Evolutionary conservation across 768 basidiomycete species (phyloP), one percentile per base, ranked within the genome.

Genomic region (Macrocybe gigantea): DNA sequence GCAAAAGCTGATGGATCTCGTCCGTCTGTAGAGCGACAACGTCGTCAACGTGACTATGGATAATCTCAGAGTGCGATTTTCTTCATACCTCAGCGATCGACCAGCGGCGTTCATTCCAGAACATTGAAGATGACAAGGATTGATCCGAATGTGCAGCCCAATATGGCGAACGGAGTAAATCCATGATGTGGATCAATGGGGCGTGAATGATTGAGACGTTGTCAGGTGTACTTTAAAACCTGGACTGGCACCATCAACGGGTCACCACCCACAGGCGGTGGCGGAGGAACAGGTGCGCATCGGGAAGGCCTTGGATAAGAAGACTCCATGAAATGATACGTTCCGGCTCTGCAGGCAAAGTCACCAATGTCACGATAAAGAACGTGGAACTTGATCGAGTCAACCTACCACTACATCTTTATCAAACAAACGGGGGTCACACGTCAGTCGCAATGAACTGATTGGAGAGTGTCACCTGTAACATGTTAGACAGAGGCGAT

Each of bases 141-240:
- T 15, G 65, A 72, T 49, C 56, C 73, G 1, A 61, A 61, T 13
- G 65, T 77, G 7, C 79, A 82, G 55, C 79, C 79, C 9, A 76
- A 78, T 61, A 80, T 80, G 77, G 64, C 57, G 1, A 72, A 69
- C 45, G 80, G 77, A 22, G 77, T 79, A 48, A 53, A 67, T 51
- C 14, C 5, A 31, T 8, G 31, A 9, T 36, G 12, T 33, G 7
- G 4, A 29, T 14, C 40, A 15, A 7, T n/a, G 49, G 4, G 10
- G 11, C 22, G 13, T 22, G 46, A 22, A 35, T 38, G 43, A 38
- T 49, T 38, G 44, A 30, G 44, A 33, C 30, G 36, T 14, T 33
- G 44, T 30, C 45, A 78, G 77, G 70, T 78, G 5, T 80, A 78
- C 60, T 72, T 79, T 60, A 80, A 81, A 60, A 71, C 76, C 1